These are phyloP conservation scores for button mushroom (Agaricus bisporus) DNA, from an alignment of 768 basidiomycete genomes.

Conservation along the genomic window DNA sequence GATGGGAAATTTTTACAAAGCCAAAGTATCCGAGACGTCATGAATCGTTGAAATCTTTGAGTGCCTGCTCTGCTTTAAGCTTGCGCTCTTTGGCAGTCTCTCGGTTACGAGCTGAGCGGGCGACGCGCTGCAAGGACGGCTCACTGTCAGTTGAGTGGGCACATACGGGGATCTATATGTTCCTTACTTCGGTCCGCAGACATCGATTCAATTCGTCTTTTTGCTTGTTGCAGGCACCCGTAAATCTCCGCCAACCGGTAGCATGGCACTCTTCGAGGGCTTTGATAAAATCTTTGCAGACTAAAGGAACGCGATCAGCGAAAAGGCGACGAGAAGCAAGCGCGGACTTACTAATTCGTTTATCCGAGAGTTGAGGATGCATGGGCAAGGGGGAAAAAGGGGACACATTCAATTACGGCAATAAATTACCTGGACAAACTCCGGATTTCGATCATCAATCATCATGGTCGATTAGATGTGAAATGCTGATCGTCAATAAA, in stretches of 20 bases:
- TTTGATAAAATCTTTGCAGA: conserved; percentile 71
- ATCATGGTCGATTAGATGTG: conserved; percentile 9
- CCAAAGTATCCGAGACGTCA: conserved; percentile 20
- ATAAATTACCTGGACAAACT: background rate
- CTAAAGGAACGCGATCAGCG: conserved; percentile 27
- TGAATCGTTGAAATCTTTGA: conserved; percentile 54
- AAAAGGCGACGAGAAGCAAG: background rate
- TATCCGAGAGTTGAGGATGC: conserved; percentile 72
- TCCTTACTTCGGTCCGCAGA: conserved; percentile 59
- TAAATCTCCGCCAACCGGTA: conserved; percentile 55
- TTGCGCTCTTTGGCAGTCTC: conserved; percentile 52
- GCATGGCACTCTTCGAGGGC: conserved; percentile 70
- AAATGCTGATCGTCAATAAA: conserved; percentile 9
- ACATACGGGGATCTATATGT: background rate
- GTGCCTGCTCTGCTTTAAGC: conserved; percentile 50
- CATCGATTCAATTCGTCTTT: conserved; percentile 68
- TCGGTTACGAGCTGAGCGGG: conserved; percentile 55
- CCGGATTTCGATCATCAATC: conserved; percentile 6
- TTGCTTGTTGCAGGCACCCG: conserved; percentile 62
- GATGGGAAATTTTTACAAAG: conserved; percentile 5
- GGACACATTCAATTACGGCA: background rate
- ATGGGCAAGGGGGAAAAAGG: conserved; percentile 27
- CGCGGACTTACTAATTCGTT: conserved; percentile 40
- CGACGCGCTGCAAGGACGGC: conserved; percentile 39
- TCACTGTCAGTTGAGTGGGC: conserved; percentile 9